Evolutionary conservation across 805 yeast species (phyloP), one percentile per base, ranked within the genome.

Genomic region (Nakazawaea holstii): DNA sequence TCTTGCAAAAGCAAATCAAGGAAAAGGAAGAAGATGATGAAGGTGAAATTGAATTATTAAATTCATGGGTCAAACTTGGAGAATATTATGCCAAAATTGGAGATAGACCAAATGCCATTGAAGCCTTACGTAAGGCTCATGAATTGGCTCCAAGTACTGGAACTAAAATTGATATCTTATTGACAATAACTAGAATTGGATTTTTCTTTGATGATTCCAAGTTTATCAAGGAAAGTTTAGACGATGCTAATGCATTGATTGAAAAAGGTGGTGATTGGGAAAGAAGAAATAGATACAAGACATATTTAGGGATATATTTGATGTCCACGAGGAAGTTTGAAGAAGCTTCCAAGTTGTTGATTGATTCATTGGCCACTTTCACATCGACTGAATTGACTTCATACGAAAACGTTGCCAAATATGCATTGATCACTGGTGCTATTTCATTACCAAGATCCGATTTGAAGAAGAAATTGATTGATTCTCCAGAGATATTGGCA

Each of bases 211-310:
- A 84, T 59, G 96, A 94, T 67, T 82, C 81, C 60, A 65, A 69
- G 6, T 79, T 79, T 53, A 84, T 86, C 39, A 77, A 82, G 50
- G 80, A 80, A 56, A 83, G 84, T 59, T 75, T 94, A 54, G 92
- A 84, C 47, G 82, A 82, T 55, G 81, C 84, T 15, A 81, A 85
- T 59, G 60, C 70, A 24, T 75, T 88, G 62, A 89, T 94, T 59
- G 98, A 92, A 59, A 87, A 89, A 59, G 99, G 98, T 48, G 99
- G 99, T 52, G 99, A 94, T 65, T 94, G 99, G 99, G 99, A 94
- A 69, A 87, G 99, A 67, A 82, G 96, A 60, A 94, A 94, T 69
- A 73, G 97, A 56, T 89, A 79, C 73, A 94, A 94, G 71, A 87
- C 97, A 6, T 94, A 94, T 67, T 68, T 78, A 49, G 99, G 99